These are phyloP conservation scores for Lagerstroemia fauriei DNA, from an alignment of 441 rosid species.

Conservation along the genomic window DNA sequence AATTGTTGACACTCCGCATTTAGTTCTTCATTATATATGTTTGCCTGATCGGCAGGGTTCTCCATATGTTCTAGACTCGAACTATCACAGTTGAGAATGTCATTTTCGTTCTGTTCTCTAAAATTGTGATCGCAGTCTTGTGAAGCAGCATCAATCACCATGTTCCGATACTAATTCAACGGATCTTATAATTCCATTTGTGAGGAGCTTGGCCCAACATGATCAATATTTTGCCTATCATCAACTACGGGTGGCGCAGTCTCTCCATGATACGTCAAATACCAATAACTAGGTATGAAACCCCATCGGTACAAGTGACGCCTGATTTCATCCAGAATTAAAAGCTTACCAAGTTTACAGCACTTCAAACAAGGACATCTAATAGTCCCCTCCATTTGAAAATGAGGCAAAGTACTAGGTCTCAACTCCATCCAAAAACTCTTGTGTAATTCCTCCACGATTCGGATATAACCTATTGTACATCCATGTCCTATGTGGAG, in stretches of 20 bases:
- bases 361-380: neutral
- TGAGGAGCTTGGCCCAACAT: neutral
- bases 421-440: neutral
- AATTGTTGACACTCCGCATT: neutral
- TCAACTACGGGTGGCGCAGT: neutral
- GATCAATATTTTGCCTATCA: too few relatives aligned
- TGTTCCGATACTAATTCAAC: too few relatives aligned
- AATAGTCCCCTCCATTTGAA: neutral
- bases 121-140: neutral
- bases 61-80: too few relatives aligned
- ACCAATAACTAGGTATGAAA: neutral
- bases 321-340: neutral
- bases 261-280: neutral
- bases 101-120: neutral
- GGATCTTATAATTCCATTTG: neutral
- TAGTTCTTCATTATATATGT: too few relatives aligned
- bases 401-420: neutral
- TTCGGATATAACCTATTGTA: neutral
- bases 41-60: too few relatives aligned
- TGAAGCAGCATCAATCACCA: neutral
- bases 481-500: neutral
- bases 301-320: neutral
- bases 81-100: too few relatives aligned
- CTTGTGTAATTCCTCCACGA: neutral
- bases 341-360: neutral